phyloP scores from a whole-genome alignment of 2,329 filamentous ascomycete genomes.

The Pseudocercospora vitis region DNA sequence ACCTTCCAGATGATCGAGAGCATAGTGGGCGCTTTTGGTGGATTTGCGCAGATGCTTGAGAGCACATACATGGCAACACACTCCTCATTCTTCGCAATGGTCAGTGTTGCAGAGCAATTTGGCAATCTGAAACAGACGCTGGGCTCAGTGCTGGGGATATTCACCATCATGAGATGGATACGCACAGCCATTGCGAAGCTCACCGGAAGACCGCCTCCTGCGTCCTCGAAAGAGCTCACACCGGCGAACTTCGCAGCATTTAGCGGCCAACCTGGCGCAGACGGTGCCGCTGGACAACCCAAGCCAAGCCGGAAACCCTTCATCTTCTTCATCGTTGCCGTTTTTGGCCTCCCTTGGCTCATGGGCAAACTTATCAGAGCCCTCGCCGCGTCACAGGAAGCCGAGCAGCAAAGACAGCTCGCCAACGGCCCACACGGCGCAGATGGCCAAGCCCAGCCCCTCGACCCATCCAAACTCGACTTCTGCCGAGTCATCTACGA shows the following conservation, averaged over 20 bases:
- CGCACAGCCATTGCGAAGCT: conserved; percentile 87
- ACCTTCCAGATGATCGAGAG: conserved; percentile 99
- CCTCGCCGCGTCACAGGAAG: conserved; percentile 79
- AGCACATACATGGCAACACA: conserved; percentile 99
- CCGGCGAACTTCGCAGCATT: conserved; percentile 90
- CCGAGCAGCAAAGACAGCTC: conserved; percentile 67
- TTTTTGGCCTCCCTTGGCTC: conserved; percentile 91
- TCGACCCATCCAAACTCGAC: conserved; percentile 89
- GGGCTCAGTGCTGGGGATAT: conserved; percentile 91
- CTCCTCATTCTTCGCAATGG: conserved; percentile 98
- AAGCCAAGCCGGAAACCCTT: conserved; percentile 92
- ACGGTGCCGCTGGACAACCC: conserved; percentile 57
- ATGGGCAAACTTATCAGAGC: conserved; percentile 94
- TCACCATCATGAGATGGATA: conserved; percentile 92
- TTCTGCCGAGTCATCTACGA: conserved; percentile 96
- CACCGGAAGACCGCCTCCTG: conserved; percentile 86
- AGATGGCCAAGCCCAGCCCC: conserved; percentile 50
- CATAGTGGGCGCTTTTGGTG: conserved; percentile 92
- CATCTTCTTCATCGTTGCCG: conserved; percentile 90
- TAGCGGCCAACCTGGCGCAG: conserved; percentile 62
- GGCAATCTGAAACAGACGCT: conserved; percentile 89
- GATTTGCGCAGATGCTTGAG: conserved; percentile 98
- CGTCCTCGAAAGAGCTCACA: conserved; percentile 81
- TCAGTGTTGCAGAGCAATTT: conserved; percentile 96
- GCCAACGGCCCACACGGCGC: conserved; percentile 50